phyloP scores from a whole-genome alignment of 176 grass and related monocot genomes.

The Metroxylon sagu region DNA sequence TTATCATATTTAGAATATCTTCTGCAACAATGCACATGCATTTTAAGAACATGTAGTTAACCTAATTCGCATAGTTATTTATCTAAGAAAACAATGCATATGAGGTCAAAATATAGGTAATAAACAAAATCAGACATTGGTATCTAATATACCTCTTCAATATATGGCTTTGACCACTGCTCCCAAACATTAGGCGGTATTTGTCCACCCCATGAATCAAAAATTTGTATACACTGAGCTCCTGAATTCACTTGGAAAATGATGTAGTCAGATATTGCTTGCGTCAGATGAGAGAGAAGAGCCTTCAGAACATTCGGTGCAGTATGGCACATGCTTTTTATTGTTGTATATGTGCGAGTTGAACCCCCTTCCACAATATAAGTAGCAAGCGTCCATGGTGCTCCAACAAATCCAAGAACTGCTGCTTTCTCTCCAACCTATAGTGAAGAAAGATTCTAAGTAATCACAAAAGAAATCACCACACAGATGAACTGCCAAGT shows the following conservation, averaged over 20 bases:
- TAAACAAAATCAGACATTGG: not conserved
- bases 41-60: too few species aligned
- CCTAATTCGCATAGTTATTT: too few species aligned
- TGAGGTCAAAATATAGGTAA: not conserved
- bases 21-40: too few species aligned
- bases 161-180: constrained; percentile 96
- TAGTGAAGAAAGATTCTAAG: not conserved
- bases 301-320: constrained; percentile 68
- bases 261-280: constrained; percentile 85
- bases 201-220: constrained; percentile 99
- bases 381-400: constrained; percentile 97
- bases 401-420: constrained; percentile 94
- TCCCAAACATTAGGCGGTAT: constrained; percentile 97
- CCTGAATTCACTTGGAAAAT: constrained; percentile 95
- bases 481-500: too few species aligned
- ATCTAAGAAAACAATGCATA: not conserved
- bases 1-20: too few species aligned
- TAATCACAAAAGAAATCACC: not conserved
- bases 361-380: constrained; percentile 91
- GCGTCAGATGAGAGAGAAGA: constrained; percentile 73
- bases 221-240: constrained; percentile 96
- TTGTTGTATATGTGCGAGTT: constrained; percentile 80
- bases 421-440: constrained; percentile 79
- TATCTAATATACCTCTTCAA: constrained; percentile 47
- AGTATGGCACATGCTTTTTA: constrained; percentile 93